Base-by-base conservation (phyloP, 2,329 filamentous ascomycete genomes). In the Bipolaris sorokiniana region DNA sequence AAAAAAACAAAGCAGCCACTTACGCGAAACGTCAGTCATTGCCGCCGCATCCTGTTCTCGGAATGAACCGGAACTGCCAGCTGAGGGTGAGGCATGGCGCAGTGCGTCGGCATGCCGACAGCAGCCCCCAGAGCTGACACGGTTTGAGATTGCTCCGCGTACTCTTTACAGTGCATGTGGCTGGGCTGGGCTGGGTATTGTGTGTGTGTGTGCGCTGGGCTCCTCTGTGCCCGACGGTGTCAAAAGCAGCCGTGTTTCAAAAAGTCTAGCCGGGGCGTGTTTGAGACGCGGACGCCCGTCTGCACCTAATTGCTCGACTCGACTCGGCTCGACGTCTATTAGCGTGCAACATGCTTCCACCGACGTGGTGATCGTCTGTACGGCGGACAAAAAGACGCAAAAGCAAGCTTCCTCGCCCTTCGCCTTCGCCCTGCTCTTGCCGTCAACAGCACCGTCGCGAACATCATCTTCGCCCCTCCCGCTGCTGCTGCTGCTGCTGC, bases 21-120 rank as follows among this genome's bases (percentile, higher is more conserved):
- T 56, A 59, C 47, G 54, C 37, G 52, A 45, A 57, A 63, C 62
- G 60, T 65, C 62, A 65, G 38, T 53, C 34, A 37, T 23, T 37
- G 50, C 49, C 41, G 51, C 47, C 54, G 41, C 40, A 41, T 42
- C 46, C 42, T 22, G 5, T 33, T 46, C 22, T 53, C 59, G 59
- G 62, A 41, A 58, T 51, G 52, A 59, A 48, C 59, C 62, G 59
- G 59, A 49, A 53, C 52, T 7, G 15, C 3, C 47, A 54, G 33
- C 33, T n/a, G 49, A 51, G 28, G 4, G 4, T 7, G 6, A 23
- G 51, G 26, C 45, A 36, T 47, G 54, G 58, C 54, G 42, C 58
- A 44, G 49, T 22, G 22, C 22, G 7, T n/a, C 16, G 40, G 51
- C 20, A 53, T 51, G 49, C 59, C 58, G 55, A 51, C 56, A 45